Percentiles rank a stretch among this genome's conserved stretches.
These are phyloP conservation scores for Durusdinium trenchii DNA, from an alignment of 73 alveolate genomes.

Conservation along the genomic window DNA sequence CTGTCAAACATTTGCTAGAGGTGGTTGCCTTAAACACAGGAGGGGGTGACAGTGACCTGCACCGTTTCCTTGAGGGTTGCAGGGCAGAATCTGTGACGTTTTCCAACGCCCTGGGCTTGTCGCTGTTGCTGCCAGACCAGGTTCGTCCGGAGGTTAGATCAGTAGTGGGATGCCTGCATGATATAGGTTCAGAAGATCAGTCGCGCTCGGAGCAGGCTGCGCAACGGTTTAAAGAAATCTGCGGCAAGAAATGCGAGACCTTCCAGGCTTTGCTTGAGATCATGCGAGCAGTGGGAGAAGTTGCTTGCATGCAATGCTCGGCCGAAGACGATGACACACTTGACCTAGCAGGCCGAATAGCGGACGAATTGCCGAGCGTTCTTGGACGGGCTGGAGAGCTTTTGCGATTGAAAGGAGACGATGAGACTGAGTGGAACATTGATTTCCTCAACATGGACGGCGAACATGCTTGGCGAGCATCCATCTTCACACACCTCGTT, in stretches of 20 bases:
- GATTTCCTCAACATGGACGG: background rate
- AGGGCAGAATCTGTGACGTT: background rate
- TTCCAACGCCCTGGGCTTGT: conserved; percentile 30
- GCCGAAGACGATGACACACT: background rate
- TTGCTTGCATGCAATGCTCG: conserved; percentile 34
- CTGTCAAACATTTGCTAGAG: background rate
- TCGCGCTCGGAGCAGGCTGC: background rate
- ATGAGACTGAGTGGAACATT: background rate
- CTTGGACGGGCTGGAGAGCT: conserved; percentile 14
- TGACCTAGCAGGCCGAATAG: background rate
- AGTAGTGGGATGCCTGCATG: background rate
- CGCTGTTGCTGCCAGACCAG: conserved; percentile 41
- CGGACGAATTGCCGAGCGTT: background rate
- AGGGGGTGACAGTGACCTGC: background rate
- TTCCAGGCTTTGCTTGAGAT: conserved; percentile 5
- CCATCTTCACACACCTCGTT: background rate
- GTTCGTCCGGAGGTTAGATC: background rate
- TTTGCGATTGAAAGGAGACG: background rate
- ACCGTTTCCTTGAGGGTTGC: background rate
- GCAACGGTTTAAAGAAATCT: background rate
- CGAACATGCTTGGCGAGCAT: background rate
- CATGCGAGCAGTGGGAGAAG: conserved; percentile 41
- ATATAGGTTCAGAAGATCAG: background rate
- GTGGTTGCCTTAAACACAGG: background rate
- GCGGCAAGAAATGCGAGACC: background rate